Conservation (phyloP, 176 grass and related monocot species). For the Carex littledalei region DNA sequence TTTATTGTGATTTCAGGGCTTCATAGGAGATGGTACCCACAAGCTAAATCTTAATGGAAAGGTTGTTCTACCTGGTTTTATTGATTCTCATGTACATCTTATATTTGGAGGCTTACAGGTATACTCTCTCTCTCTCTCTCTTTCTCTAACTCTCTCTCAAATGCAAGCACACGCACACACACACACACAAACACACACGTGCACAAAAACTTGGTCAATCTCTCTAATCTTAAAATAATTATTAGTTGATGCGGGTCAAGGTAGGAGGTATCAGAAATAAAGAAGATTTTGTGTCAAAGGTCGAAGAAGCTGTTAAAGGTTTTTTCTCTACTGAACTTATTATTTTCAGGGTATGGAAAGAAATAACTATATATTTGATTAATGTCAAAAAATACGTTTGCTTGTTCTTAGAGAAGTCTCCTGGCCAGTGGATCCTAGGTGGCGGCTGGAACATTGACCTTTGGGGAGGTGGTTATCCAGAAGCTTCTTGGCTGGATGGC, state of each 20-base stretch:
- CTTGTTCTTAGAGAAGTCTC: conserved; percentile 41
- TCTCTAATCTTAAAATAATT: neutral
- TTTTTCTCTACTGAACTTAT: neutral
- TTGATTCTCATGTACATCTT: conserved; percentile 91
- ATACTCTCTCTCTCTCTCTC: neutral
- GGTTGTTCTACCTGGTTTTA: conserved; percentile 77
- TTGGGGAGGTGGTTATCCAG: conserved; percentile 54
- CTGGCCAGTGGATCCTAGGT: conserved; percentile 63
- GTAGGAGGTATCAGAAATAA: conserved; percentile 62
- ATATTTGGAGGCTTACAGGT: conserved; percentile 68
- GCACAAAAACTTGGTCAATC: neutral
- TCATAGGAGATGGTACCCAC: conserved; percentile 33
- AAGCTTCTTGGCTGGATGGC: conserved; percentile 72
- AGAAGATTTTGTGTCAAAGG: conserved; percentile 49
- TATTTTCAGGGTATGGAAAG: neutral
- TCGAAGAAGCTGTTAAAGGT: conserved; percentile 65
- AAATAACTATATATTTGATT: neutral
- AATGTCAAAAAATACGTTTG: neutral
- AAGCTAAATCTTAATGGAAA: conserved; percentile 70
- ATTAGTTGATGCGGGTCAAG: conserved; percentile 45
- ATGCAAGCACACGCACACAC: neutral
- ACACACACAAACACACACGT: neutral
- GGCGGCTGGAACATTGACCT: conserved; percentile 89
- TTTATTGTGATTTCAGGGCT: conserved; percentile 36
- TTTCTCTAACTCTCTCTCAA: neutral